Base-by-base conservation (phyloP, 225 moss, liverwort and hornwort genomes). In the Straminergon stramineum region DNA sequence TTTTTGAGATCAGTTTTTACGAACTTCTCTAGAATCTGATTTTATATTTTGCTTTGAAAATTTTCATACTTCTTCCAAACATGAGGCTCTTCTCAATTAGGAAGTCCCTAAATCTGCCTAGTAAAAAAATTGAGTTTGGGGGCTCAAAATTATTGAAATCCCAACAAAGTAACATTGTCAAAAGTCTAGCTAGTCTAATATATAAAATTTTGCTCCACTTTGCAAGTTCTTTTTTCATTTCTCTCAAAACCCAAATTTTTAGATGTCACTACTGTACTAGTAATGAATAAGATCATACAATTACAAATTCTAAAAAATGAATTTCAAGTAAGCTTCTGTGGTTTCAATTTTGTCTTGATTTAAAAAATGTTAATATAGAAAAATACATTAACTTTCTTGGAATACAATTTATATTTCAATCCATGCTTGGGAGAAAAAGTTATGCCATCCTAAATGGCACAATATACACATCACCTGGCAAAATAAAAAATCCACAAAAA, bases 101-200 rank as follows among this genome's bases (percentile, higher is more conserved):
- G 4, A 17, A 75, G 31, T 48, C 15, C 4, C 6, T 11, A 48
- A 31, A 75, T 18, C 30, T 31, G 31, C 5, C 7, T 31, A 18
- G 11, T 6, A 31, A 75, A 18, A 74, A 14, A 27, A 7, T 75
- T 48, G 48, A 30, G 8, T 75, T 48, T 2, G 0, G 9, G 3
- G 11, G 13, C 39, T 70, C 7, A 1, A 73, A 73, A 9, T 0
- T 45, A 1, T 73, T 16, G 1, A n/a, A 41, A 73, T 5, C 15
- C 15, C 5, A 4, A 41, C 15, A 73, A 71, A 15, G 16, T 2
- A 7, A 73, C 37, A 17, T 73, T 28, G 15, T 28, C 10, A 45
- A 73, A 73, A 45, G 2, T 0, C 0, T 0, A 1, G 3, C 1
- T 4, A 17, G 0, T 74, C 18, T 45, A 30, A 6, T 6, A 74